Conservation (phyloP, 805 yeast genomes). For the Spathaspora hagerdaliae region DNA sequence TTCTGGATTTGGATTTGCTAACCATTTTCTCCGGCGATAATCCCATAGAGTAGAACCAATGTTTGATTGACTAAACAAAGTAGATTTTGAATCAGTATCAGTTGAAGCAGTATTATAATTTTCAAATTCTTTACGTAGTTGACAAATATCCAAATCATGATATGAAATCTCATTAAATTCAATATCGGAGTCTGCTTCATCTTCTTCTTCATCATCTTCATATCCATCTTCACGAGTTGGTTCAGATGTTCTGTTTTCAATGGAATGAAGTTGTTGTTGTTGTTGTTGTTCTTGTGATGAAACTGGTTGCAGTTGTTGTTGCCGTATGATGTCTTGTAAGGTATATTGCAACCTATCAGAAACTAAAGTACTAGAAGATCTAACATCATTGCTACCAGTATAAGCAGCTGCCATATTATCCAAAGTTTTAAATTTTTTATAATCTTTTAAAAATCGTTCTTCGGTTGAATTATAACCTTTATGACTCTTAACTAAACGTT, state of each 20-base stretch:
- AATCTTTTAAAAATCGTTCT: constrained; percentile 29
- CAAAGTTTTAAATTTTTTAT: constrained; percentile 25
- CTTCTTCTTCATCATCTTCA: constrained; percentile 10
- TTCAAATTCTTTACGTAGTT: constrained; percentile 29
- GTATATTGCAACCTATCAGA: constrained; percentile 6
- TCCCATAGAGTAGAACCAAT: constrained; percentile 68
- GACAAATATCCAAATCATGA: constrained; percentile 22
- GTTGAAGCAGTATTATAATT: neutral
- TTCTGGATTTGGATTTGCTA: constrained; percentile 16
- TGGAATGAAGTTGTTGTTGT: neutral
- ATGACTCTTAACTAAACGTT: constrained; percentile 13
- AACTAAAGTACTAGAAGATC: constrained; percentile 9
- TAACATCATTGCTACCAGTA: constrained; percentile 7
- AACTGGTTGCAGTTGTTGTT: constrained; percentile 1
- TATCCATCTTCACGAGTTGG: neutral
- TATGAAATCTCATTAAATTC: constrained; percentile 9
- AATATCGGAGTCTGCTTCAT: neutral
- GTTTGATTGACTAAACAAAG: constrained; percentile 9
- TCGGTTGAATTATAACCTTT: constrained; percentile 24
- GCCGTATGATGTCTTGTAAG: constrained; percentile 10
- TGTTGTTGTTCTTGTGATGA: neutral
- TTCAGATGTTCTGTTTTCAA: neutral
- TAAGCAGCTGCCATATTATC: constrained; percentile 25
- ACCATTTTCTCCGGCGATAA: constrained; percentile 66
- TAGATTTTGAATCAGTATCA: constrained; percentile 1